A percentile compares a stretch with the other conserved stretches of the same genome.
Evolutionary conservation across 2,329 filamentous ascomycete species (phyloP).

Genomic region (Talaromyces verruculosus): DNA sequence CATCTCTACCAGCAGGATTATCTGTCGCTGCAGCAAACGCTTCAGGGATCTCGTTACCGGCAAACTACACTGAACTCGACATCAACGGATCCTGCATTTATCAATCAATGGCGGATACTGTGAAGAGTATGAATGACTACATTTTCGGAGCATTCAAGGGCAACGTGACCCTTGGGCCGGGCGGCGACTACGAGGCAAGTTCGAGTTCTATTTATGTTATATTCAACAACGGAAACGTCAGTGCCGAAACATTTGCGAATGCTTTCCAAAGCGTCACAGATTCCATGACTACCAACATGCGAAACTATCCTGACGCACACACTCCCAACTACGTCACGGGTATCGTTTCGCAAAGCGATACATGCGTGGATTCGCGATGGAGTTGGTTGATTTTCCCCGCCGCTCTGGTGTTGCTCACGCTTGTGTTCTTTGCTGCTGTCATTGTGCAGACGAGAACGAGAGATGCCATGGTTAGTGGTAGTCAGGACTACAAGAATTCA

Average conservation of each 20-base stretch:
- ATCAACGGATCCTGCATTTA: neutral
- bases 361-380: neutral
- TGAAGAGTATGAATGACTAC: neutral
- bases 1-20: neutral
- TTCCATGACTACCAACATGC: neutral
- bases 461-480: neutral
- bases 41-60: neutral
- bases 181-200: neutral
- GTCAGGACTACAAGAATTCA: neutral
- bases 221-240: neutral
- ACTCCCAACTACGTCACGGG: neutral
- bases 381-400: neutral
- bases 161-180: neutral
- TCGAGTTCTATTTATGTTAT: neutral
- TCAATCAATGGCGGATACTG: neutral
- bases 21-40: neutral
- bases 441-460: neutral
- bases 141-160: neutral
- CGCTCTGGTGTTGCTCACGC: neutral
- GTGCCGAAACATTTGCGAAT: neutral
- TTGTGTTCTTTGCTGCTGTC: neutral
- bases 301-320: neutral
- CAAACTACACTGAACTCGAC: neutral
- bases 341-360: neutral
- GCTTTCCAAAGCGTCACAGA: neutral